phyloP scores from a whole-genome alignment of 805 yeast species.

The Nakazawaea ernobii region DNA sequence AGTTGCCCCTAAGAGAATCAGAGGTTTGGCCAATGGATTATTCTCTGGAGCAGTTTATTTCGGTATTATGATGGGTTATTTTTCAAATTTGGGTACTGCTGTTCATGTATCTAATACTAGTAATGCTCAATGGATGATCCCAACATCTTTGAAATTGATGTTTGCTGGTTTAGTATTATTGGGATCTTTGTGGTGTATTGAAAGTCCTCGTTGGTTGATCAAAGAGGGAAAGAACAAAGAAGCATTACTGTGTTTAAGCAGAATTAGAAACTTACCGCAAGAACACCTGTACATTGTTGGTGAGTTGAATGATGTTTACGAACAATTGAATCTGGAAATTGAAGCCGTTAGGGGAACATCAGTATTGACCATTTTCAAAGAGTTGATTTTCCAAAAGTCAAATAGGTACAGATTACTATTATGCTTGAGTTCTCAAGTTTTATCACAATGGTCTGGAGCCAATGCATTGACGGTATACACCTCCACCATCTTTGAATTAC shows the following conservation, averaged over 20 bases:
- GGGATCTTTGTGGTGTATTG: slow-evolving; percentile 38
- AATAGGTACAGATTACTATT: slow-evolving; percentile 40
- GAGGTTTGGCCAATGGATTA: slow-evolving; percentile 48
- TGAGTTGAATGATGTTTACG: slow-evolving; percentile 47
- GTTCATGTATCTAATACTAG: slow-evolving; percentile 32
- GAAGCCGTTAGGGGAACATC: slow-evolving; percentile 21
- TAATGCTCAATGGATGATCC: slow-evolving; percentile 47
- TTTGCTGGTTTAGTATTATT: slow-evolving; percentile 39
- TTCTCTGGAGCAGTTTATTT: slow-evolving; percentile 56
- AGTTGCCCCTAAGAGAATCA: slow-evolving; percentile 43
- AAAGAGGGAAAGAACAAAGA: slow-evolving; percentile 35
- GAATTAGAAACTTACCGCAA: slow-evolving; percentile 26
- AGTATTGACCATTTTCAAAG: slow-evolving; percentile 23
- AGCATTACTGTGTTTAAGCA: slow-evolving; percentile 34
- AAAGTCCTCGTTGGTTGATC: slow-evolving; percentile 48
- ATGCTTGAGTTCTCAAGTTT: slow-evolving; percentile 36
- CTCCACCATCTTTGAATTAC: slow-evolving; percentile 42
- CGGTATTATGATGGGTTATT: slow-evolving; percentile 45
- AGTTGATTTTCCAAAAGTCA: slow-evolving; percentile 31
- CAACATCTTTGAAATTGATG: slow-evolving; percentile 41
- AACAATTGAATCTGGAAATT: slow-evolving; percentile 35
- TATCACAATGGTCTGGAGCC: slow-evolving; percentile 59
- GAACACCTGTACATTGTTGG: slow-evolving; percentile 45
- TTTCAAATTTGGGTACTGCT: slow-evolving; percentile 47
- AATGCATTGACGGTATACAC: slow-evolving; percentile 52